Base-by-base conservation (phyloP, 495 filamentous ascomycete genomes). In the Trypethelium eluteriae region DNA sequence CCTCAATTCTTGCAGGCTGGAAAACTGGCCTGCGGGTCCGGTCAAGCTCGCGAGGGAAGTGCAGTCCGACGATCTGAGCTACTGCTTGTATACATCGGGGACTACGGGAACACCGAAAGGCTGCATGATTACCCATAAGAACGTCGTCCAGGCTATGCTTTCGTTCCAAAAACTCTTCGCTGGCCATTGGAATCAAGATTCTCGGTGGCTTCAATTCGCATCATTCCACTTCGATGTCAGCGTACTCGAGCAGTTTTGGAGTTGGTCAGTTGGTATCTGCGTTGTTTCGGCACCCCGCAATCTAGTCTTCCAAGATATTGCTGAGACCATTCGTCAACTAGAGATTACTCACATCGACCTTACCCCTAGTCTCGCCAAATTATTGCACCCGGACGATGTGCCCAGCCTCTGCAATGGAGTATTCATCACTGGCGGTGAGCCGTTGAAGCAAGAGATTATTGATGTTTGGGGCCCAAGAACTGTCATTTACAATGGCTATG, bases 221-320 rank as follows among this genome's bases (percentile, higher is more conserved):
- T 91, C 89, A 0, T 89, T 92, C 64, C 90, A 93, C 73, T 96
- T 96, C 67, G 91, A 96, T 70, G 91, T 94, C 32, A 91, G 88
- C 38, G 89, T 94, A 5, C 79, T 94, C 16, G 91, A 96, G 74
- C 90, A 93, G 69, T 95, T 89, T 74, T 94, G 89, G 89, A 91
- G 84, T 62, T 95, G 91, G 91, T 90, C 84, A 59, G 87, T 91
- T 11, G 90, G 91, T 6, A 90, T 94, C 53, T 86, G 87, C 10
- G 84, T 94, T 4, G 87, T 89, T 1, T 88, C 89, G 16, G 90
- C 88, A 2, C 88, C 90, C 0, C 81, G 87, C 67, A 90, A 94
- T 71, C 67, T 93, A 9, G 83, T 95, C 9, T 86, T 94, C 39
- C 86, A 91, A 65, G 89, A 95, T 71, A 75, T 96, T 11, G 79